Conservation (phyloP, 306 rosid species). For the Acacia confusa region DNA sequence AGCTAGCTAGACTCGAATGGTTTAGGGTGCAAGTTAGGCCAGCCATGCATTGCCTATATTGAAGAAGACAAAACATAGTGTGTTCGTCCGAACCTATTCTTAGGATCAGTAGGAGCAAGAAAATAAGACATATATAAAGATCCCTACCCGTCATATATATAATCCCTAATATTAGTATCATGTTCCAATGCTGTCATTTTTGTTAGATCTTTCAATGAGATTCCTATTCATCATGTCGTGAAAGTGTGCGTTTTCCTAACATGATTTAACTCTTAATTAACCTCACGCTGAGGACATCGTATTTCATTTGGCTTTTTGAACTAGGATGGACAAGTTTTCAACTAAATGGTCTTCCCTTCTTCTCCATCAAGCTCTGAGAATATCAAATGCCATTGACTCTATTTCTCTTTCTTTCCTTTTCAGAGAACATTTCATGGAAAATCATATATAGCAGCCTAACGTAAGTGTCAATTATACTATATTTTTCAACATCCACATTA, state of each 20-base stretch:
- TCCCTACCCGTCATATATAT: background rate
- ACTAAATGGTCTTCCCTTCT: slow-evolving; percentile 20
- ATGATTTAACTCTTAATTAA: slow-evolving; percentile 9
- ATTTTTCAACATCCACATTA: slow-evolving; percentile 3
- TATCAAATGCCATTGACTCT: slow-evolving; percentile 29
- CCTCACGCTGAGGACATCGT: slow-evolving; percentile 7
- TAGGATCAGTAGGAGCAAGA: background rate
- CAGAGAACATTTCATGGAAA: background rate
- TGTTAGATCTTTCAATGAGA: background rate
- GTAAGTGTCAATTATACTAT: background rate
- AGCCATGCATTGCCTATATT: background rate
- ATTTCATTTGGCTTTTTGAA: slow-evolving; percentile 14
- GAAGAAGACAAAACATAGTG: slow-evolving; percentile 4
- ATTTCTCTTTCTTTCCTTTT: background rate
- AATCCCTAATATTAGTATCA: background rate
- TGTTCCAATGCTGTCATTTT: background rate
- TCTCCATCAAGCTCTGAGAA: background rate
- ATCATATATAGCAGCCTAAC: slow-evolving; percentile 12
- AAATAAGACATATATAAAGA: background rate
- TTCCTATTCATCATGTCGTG: background rate
- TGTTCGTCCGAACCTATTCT: background rate
- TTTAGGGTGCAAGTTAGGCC: slow-evolving; percentile 16
- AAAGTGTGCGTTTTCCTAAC: background rate
- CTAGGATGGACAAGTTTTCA: slow-evolving; percentile 12
- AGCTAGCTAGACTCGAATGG: background rate